Base-by-base conservation (phyloP, 257 asterid genomes). In the Galeopsis tetrahit region DNA sequence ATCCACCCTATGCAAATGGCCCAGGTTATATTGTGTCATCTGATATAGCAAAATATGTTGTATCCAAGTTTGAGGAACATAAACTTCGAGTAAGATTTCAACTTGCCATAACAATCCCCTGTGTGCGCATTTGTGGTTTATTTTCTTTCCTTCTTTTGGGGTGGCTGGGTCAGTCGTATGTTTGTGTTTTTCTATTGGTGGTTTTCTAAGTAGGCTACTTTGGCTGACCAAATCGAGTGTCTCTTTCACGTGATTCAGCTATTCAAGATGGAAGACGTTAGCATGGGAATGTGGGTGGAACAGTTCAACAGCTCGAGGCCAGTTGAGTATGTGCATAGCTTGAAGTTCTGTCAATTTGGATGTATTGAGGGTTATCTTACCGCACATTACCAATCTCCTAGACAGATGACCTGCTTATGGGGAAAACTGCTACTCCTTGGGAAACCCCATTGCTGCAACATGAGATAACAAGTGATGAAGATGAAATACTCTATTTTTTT, bases 281-380 rank as follows among this genome's bases (percentile, higher is more conserved):
- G 96, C 90, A 89, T 93, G 96, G 98, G 98, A 76, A 89, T 86
- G 97, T 93, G 98, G 98, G 97, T 93, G 28, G 90, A 91, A 76
- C 81, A 84, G 77, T 91, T 82, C 81, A 93, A 91, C 85, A 78
- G 75, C 75, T 71, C 92, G 42, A 85, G 61, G 73, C 81, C 81
- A 2, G 94, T 91, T 15, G 82, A 89, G 35, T 93, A 93, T 44
- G 83, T 82, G 67, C 98, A 93, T 69, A 91, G 96, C 87, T 80
- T 89, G 84, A 93, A 86, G 84, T 93, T 90, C 77, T 93, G 97
- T 68, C 98, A 93, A 72, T 93, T 87, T 63, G 98, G 98, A 80
- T 93, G 97, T 77, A 74, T 91, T 4, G 90, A 86, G 44, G 91
- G 87, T 36, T 93, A 93, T 82, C 82, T 70, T 56, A 93, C 98